Evolutionary conservation across 768 basidiomycete species (phyloP).

Genomic region (Pholiota microspora): DNA sequence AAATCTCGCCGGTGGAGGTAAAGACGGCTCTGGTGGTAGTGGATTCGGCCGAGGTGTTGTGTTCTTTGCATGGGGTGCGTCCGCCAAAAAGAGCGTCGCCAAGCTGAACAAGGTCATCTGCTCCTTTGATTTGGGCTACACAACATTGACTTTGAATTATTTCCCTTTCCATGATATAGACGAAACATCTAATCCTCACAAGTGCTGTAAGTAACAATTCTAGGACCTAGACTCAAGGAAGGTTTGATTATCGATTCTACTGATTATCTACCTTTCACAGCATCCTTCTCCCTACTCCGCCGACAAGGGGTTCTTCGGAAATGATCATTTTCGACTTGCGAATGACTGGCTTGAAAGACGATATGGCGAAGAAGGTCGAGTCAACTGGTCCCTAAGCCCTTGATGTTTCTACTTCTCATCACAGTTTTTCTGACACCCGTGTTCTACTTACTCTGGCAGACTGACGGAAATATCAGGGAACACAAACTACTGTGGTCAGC

Average conservation of each 20-base stretch:
- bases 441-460: too few species aligned
- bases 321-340: constrained; percentile 83
- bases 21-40: constrained; percentile 22
- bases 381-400: constrained; percentile 69
- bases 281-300: constrained; percentile 88
- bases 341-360: constrained; percentile 83
- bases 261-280: constrained; percentile 28
- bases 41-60: constrained; percentile 67
- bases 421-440: too few species aligned
- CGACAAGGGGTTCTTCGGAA: constrained; percentile 79
- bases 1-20: constrained; percentile 43
- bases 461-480: too few species aligned
- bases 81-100: constrained; percentile 80
- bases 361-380: constrained; percentile 69
- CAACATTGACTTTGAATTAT: not conserved
- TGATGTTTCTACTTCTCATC: constrained; percentile 13
- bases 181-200: constrained; percentile 76
- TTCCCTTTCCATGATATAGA: constrained; percentile 45
- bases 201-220: constrained; percentile 65
- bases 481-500: too few species aligned
- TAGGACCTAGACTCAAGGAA: too few species aligned
- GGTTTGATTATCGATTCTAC: not conserved
- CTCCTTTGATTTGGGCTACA: not conserved
- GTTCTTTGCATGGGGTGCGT: constrained; percentile 90
- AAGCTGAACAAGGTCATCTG: constrained; percentile 66